A percentile compares a stretch with the other conserved stretches of the same genome.
Evolutionary conservation across 2,329 filamentous ascomycete species (phyloP).

Genomic region (Paecilomyces sp.): DNA sequence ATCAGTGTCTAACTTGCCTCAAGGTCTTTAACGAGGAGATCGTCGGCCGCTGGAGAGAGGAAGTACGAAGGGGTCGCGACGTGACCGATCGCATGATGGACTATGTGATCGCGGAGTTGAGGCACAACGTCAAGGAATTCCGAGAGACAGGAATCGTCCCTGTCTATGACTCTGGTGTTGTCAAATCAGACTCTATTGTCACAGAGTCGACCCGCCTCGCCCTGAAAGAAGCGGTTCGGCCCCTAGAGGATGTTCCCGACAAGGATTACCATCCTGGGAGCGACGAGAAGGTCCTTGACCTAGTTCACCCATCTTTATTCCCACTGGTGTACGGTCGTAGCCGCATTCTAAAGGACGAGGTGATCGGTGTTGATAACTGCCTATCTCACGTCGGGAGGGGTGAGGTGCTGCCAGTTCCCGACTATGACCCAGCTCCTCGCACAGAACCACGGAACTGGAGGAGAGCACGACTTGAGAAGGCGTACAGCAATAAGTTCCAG

Average conservation of each 20-base stretch:
- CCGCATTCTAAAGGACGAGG: slow-evolving; percentile 13
- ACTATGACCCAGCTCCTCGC: slow-evolving; percentile 1
- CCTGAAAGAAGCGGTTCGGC: slow-evolving; percentile 41
- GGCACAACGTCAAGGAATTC: slow-evolving; percentile 39
- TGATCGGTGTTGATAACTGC: slow-evolving; percentile 18
- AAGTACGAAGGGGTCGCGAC: slow-evolving; percentile 16
- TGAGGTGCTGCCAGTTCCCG: slow-evolving; percentile 4
- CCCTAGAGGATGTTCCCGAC: slow-evolving; percentile 49
- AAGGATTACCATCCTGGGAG: slow-evolving; percentile 58
- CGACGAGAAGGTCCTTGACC: slow-evolving; percentile 51
- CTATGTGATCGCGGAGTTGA: slow-evolving; percentile 41
- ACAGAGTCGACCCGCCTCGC: slow-evolving; percentile 30
- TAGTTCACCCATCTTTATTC: slow-evolving; percentile 56
- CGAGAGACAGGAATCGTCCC: slow-evolving; percentile 33
- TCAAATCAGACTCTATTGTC: slow-evolving; percentile 49
- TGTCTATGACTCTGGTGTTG: slow-evolving; percentile 40
- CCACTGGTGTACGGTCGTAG: slow-evolving; percentile 25
- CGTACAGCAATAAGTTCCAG: slow-evolving; percentile 28
- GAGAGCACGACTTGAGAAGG: neutral
- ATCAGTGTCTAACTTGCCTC: neutral
- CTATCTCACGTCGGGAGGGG: slow-evolving; percentile 10
- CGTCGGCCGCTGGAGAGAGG: slow-evolving; percentile 25
- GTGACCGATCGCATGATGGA: slow-evolving; percentile 29
- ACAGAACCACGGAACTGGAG: neutral
- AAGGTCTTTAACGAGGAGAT: slow-evolving; percentile 29